Evolutionary conservation across 257 asterid species (phyloP).

Genomic region (Pogostemon cablin): DNA sequence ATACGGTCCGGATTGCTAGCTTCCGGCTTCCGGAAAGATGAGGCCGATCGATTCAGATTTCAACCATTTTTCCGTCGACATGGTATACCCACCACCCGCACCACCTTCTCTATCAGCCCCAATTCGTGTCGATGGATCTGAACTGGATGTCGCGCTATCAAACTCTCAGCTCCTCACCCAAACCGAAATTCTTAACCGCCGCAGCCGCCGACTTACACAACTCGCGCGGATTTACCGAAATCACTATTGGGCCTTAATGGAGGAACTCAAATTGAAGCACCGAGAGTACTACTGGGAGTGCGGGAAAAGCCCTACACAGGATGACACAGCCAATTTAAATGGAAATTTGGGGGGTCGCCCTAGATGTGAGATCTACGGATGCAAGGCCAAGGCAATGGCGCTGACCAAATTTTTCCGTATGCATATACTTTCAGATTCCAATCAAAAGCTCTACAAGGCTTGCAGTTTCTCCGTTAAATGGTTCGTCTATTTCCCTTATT

Average conservation of each 20-base stretch:
- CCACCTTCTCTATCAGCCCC: constrained; percentile 51
- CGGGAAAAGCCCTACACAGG: constrained; percentile 55
- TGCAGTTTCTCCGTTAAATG: constrained; percentile 53
- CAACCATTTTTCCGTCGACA: constrained; percentile 12
- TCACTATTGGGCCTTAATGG: constrained; percentile 57
- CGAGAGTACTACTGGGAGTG: constrained; percentile 67
- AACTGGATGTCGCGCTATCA: constrained; percentile 49
- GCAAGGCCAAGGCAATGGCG: constrained; percentile 66
- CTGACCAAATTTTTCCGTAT: constrained; percentile 58
- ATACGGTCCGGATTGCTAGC: too few species aligned
- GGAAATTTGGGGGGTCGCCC: constrained; percentile 19
- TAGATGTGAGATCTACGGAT: constrained; percentile 54
- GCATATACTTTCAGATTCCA: constrained; percentile 54
- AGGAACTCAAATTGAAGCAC: constrained; percentile 51
- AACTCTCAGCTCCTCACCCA: constrained; percentile 62
- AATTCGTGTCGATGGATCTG: constrained; percentile 58
- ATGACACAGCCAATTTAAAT: too few species aligned
- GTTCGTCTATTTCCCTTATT: constrained; percentile 31
- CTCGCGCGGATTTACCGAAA: constrained; percentile 50
- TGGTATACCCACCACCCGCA: constrained; percentile 48
- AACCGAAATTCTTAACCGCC: constrained; percentile 51
- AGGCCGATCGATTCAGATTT: too few species aligned
- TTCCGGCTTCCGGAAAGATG: too few species aligned
- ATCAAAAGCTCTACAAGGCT: constrained; percentile 62
- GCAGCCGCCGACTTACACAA: constrained; percentile 47